Evolutionary conservation across 805 yeast species (phyloP).

Genomic region (Lachancea kluyveri): DNA sequence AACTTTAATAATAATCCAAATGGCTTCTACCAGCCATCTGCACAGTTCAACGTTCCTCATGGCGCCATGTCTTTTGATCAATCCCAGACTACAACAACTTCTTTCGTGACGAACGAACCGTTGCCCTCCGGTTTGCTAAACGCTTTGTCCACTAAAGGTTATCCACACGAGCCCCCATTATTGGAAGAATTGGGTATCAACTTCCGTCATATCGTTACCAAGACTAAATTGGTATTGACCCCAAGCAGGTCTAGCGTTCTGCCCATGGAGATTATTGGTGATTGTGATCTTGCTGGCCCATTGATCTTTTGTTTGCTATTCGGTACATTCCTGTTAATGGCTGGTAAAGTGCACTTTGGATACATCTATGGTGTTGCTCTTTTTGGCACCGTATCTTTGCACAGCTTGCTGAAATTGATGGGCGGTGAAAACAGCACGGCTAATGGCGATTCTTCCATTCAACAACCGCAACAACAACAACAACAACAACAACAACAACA

Average conservation of each 20-base stretch:
- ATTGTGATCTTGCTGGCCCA: conserved; percentile 94
- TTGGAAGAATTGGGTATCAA: conserved; percentile 92
- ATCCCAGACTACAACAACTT: conserved; percentile 7
- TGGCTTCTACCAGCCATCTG: conserved; percentile 23
- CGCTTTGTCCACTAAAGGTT: conserved; percentile 89
- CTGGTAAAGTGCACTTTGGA: conserved; percentile 95
- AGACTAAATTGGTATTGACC: conserved; percentile 80
- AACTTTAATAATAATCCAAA: conserved; percentile 2
- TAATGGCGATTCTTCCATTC: no score
- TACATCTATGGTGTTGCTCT: conserved; percentile 94
- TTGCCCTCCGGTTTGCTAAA: conserved; percentile 76
- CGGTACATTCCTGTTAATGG: conserved; percentile 72
- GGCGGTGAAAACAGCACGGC: conserved; percentile 46
- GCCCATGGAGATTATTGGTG: conserved; percentile 73
- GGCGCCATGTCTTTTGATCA: conserved; percentile 32
- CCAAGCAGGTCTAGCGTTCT: conserved; percentile 48
- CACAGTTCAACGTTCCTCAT: conserved; percentile 28
- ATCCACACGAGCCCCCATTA: conserved; percentile 90
- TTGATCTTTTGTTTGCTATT: conserved; percentile 79
- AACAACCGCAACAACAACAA: no score
- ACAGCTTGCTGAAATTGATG: conserved; percentile 82
- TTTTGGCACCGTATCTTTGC: conserved; percentile 81
- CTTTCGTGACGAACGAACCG: conserved; percentile 30
- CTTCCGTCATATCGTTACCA: conserved; percentile 76
- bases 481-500: no score